A percentile compares a stretch with the other conserved stretches of the same genome.
phyloP scores from a whole-genome alignment of 345 rosid genomes.

The Hypericum perforatum region DNA sequence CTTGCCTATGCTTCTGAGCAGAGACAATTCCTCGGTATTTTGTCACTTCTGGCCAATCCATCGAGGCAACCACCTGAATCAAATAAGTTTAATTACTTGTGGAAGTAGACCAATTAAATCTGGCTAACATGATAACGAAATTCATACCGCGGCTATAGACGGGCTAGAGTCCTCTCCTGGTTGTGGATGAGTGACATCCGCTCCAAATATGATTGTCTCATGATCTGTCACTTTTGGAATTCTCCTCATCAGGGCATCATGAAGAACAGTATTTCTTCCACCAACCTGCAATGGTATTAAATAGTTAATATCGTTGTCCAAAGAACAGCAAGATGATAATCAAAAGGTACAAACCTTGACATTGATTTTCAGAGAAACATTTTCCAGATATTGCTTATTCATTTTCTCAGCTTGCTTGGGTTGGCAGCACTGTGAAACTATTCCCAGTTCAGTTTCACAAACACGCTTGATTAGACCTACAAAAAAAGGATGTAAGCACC shows the following conservation, averaged over 20 bases:
- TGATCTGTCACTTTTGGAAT: constrained; percentile 45
- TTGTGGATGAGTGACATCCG: constrained; percentile 68
- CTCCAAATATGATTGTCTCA: constrained; percentile 73
- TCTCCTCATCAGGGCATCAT: constrained; percentile 39
- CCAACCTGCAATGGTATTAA: constrained; percentile 38
- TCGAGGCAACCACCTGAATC: constrained; percentile 68
- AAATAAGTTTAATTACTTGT: constrained; percentile 5
- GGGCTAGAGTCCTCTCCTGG: constrained; percentile 72
- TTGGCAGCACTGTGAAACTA: constrained; percentile 67
- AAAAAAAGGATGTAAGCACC: not conserved
- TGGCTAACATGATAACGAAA: not conserved
- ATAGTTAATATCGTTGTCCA: not conserved
- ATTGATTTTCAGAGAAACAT: constrained; percentile 60
- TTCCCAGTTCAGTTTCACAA: constrained; percentile 69
- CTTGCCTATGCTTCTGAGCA: constrained; percentile 53
- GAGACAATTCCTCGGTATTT: constrained; percentile 67
- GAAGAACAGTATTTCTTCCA: constrained; percentile 57
- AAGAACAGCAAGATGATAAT: not conserved
- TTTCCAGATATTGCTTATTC: constrained; percentile 48
- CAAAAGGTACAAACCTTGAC: constrained; percentile 48
- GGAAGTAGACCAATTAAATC: not conserved
- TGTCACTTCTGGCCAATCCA: constrained; percentile 82
- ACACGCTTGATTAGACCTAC: constrained; percentile 51
- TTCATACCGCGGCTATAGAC: constrained; percentile 73
- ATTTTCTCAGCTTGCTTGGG: constrained; percentile 35